These are phyloP conservation scores for Glycine latifolia DNA, from an alignment of 306 rosid species.

Conservation along the genomic window DNA sequence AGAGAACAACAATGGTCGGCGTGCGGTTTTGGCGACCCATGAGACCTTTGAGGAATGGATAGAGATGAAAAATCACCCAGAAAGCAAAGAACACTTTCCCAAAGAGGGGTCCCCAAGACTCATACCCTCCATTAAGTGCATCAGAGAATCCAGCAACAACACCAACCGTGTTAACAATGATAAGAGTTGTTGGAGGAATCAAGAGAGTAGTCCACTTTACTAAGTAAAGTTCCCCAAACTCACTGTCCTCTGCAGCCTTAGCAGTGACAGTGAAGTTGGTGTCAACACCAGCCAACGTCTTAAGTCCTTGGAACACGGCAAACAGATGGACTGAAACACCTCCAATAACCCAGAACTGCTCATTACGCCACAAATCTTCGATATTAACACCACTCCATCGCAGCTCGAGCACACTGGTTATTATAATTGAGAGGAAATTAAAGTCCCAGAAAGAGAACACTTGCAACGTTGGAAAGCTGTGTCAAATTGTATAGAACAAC, in stretches of 20 bases:
- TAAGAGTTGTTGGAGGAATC: constrained; percentile 91
- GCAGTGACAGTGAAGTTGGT: constrained; percentile 97
- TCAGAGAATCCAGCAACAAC: constrained; percentile 98
- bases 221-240: constrained; percentile 86
- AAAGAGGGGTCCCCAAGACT: constrained; percentile 98
- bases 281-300: constrained; percentile 91
- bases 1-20: constrained; percentile 90
- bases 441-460: constrained; percentile 92
- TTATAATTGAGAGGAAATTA: constrained; percentile 89
- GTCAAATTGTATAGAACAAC: constrained; percentile 19
- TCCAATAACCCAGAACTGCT: constrained; percentile 99
- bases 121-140: constrained; percentile 93
- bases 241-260: constrained; percentile 82
- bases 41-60: constrained; percentile 97
- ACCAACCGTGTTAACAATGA: constrained; percentile 87
- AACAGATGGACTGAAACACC: constrained; percentile 97
- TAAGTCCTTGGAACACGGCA: constrained; percentile 98
- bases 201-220: constrained; percentile 95
- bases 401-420: constrained; percentile 85
- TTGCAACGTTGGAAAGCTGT: constrained; percentile 94
- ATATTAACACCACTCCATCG: constrained; percentile 96
- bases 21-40: constrained; percentile 99
- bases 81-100: constrained; percentile 96
- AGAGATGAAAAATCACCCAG: constrained; percentile 96
- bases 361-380: constrained; percentile 93